These are phyloP conservation scores for Aureobasidium sp. DNA, from an alignment of 2,329 filamentous ascomycete genomes.

Conservation along the genomic window DNA sequence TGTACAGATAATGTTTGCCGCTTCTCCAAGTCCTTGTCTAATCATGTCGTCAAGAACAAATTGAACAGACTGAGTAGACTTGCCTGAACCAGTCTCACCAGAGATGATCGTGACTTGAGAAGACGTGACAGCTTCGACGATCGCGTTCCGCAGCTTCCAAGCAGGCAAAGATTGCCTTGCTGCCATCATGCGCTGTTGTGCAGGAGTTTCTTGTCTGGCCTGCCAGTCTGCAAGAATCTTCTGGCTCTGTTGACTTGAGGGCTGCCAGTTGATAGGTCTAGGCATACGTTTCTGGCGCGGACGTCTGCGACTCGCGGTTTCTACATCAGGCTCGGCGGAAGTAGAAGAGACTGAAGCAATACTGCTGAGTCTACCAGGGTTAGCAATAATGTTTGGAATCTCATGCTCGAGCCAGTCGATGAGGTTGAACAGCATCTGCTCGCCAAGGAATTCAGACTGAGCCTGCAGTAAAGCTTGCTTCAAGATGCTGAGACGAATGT, in stretches of 20 bases:
- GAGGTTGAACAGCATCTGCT: constrained; percentile 85
- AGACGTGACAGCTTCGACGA: constrained; percentile 65
- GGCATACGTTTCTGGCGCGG: constrained; percentile 30
- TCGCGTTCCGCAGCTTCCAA: constrained; percentile 72
- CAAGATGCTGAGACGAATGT: constrained; percentile 85
- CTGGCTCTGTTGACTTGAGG: constrained; percentile 51
- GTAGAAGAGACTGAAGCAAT: constrained; percentile 67
- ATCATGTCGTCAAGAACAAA: constrained; percentile 93
- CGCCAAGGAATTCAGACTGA: constrained; percentile 62
- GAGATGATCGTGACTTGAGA: constrained; percentile 94
- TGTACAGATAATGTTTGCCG: constrained; percentile 87
- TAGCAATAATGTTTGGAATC: constrained; percentile 72
- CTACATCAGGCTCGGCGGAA: constrained; percentile 39
- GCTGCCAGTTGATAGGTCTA: constrained; percentile 57
- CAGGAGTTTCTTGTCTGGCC: constrained; percentile 55
- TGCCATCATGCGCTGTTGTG: constrained; percentile 67
- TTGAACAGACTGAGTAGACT: constrained; percentile 94
- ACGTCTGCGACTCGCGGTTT: constrained; percentile 11
- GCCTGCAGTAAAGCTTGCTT: constrained; percentile 69
- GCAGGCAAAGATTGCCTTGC: constrained; percentile 72
- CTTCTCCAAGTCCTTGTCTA: constrained; percentile 61
- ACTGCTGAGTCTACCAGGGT: constrained; percentile 75
- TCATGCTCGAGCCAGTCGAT: constrained; percentile 88
- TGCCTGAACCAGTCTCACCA: constrained; percentile 93
- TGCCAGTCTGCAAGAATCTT: constrained; percentile 59